These are phyloP conservation scores for Cercospora nicotianae DNA, from an alignment of 2,329 filamentous ascomycete genomes.

Conservation along the genomic window DNA sequence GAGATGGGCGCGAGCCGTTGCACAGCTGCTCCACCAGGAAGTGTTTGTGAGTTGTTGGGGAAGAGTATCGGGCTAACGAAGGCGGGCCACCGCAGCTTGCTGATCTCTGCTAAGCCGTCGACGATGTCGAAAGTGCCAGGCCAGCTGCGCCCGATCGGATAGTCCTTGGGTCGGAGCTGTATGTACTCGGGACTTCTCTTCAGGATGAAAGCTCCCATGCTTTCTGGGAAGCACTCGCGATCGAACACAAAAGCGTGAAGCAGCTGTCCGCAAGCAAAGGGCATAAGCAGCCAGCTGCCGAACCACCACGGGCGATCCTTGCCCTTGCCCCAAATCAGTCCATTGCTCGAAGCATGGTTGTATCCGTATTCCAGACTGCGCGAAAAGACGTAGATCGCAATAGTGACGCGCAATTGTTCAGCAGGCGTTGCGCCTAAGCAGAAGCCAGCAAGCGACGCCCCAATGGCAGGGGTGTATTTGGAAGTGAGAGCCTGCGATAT, in stretches of 20 bases:
- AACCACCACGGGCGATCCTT: slow-evolving; percentile 65
- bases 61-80: slow-evolving; percentile 87
- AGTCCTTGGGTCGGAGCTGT: slow-evolving; percentile 67
- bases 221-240: slow-evolving; percentile 54
- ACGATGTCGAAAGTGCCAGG: slow-evolving; percentile 73
- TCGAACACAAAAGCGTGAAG: slow-evolving; percentile 55
- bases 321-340: slow-evolving; percentile 49
- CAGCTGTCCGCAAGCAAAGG: slow-evolving; percentile 50
- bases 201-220: slow-evolving; percentile 65
- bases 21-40: slow-evolving; percentile 61
- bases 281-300: slow-evolving; percentile 54
- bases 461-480: slow-evolving; percentile 81
- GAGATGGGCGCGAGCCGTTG: slow-evolving; percentile 72
- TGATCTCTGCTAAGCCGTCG: slow-evolving; percentile 78
- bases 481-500: slow-evolving; percentile 76
- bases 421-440: slow-evolving; percentile 74
- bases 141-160: slow-evolving; percentile 72
- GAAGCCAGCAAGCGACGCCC: slow-evolving; percentile 81
- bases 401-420: slow-evolving; percentile 70
- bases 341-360: slow-evolving; percentile 75
- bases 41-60: slow-evolving; percentile 57
- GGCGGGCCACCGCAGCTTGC: slow-evolving; percentile 79
- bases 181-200: slow-evolving; percentile 76
- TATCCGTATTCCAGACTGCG: slow-evolving; percentile 82
- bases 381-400: slow-evolving; percentile 79